Base-by-base conservation (phyloP, 805 yeast species). In the Kuraishia capsulata region DNA sequence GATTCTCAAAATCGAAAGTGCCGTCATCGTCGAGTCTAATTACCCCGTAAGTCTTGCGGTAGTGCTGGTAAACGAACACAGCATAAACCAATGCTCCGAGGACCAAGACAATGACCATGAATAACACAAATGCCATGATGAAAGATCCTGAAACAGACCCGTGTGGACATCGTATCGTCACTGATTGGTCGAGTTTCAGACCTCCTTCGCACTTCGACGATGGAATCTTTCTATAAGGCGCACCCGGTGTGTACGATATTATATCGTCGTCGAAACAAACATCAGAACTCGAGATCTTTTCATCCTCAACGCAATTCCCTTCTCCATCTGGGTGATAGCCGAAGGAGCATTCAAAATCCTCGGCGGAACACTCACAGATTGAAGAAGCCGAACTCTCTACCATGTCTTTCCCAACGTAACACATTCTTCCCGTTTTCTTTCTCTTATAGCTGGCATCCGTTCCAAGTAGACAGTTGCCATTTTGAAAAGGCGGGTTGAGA, bases 341-440 rank as follows among this genome's bases (percentile, higher is more conserved):
- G 65, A 76, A 83, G 54, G 89, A 97, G 70, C 97, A 89, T 57
- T 89, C 97, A 52, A 63, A 90, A 51, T 88, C 97, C 41, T 73
- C 71, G 54, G 92, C 71, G 0, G 89, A 69, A 63, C 97, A 89
- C 1, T 81, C 57, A 63, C 97, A 89, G 44, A 75, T 65, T 6
- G 71, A 56, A 2, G 73, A 67, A 47, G 67, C 67, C 52, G 65
- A 71, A 4, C 86, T 87, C 23, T 71, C 68, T 20, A 63, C 56
- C 29, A 81, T 60, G 31, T 74, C 67, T 9, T 71, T 69, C 38
- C 75, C 76, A 42, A 83, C 74, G 52, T 73, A 81, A 54, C 94
- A 89, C 44, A 76, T 70, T 37, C 69, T 71, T 28, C 78, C 81
- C 1, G 78, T 68, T n/a, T 68, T 60, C 51, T 79, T 78, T 43